These are phyloP conservation scores for Wickerhamomyces queroliae DNA, from an alignment of 805 yeast species.

Conservation along the genomic window DNA sequence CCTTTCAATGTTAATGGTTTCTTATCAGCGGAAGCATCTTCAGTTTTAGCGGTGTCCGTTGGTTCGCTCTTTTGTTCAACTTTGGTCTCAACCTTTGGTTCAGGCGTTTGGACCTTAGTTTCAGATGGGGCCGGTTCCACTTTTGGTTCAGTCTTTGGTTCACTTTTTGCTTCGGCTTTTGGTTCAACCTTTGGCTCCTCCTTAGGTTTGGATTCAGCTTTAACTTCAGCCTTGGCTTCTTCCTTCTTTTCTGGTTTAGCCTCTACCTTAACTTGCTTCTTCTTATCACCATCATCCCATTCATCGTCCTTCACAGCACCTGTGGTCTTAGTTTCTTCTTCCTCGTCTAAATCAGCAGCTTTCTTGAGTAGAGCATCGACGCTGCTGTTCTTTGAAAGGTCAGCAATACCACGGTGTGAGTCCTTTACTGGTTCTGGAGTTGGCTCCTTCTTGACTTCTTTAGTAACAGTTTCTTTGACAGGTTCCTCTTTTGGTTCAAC, in stretches of 20 bases:
- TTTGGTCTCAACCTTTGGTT: constrained; percentile 6
- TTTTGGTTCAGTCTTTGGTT: constrained; percentile 7
- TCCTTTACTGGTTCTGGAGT: constrained; percentile 17
- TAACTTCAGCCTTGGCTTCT: constrained; percentile 10
- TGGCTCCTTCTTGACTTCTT: constrained; percentile 16
- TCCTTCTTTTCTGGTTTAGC: constrained; percentile 8
- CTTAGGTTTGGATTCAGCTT: constrained; percentile 7
- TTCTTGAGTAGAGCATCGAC: constrained; percentile 43
- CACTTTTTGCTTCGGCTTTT: constrained; percentile 13
- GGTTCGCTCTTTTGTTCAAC: constrained; percentile 8
- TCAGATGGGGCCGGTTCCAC: too few relatives aligned
- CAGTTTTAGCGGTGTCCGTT: constrained; percentile 9
- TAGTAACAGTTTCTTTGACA: constrained; percentile 10
- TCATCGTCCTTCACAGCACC: constrained; percentile 17
- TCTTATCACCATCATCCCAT: constrained; percentile 32
- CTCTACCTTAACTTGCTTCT: constrained; percentile 5
- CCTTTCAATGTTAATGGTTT: constrained; percentile 64
- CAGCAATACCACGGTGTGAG: constrained; percentile 28
- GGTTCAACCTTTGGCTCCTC: constrained; percentile 18
- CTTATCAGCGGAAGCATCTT: constrained; percentile 18
- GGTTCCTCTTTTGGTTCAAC: constrained; percentile 16
- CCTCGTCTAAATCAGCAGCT: constrained; percentile 37
- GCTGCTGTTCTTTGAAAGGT: constrained; percentile 39
- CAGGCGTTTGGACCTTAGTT: too few relatives aligned
- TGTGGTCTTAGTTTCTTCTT: constrained; percentile 20